Conservation (phyloP, 1,284 basidiomycete genomes). For the Sparassis latifolia region DNA sequence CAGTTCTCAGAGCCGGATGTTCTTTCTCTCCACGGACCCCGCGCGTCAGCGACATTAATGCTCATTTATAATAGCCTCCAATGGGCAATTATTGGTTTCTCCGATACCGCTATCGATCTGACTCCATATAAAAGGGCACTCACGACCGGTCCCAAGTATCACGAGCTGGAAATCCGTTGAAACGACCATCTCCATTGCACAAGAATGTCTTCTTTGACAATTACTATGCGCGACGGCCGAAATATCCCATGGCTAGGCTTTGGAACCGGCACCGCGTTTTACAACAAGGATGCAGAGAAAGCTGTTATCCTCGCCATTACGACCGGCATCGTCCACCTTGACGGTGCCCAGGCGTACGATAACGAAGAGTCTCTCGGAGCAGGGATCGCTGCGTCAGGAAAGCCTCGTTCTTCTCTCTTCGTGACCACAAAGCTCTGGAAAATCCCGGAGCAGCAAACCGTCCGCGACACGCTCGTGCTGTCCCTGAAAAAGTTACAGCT, state of each 20-base stretch:
- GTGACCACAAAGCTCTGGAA: constrained; percentile 58
- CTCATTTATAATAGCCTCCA: too few relatives aligned
- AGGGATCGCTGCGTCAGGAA: constrained; percentile 44
- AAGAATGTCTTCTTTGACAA: constrained; percentile 30
- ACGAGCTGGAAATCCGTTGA: too few relatives aligned
- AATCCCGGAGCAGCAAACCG: constrained; percentile 35
- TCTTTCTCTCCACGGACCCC: constrained; percentile 13
- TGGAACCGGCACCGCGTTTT: constrained; percentile 64
- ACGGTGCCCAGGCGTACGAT: constrained; percentile 61
- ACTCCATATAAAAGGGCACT: too few relatives aligned
- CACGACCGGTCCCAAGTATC: too few relatives aligned
- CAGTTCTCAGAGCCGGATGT: background rate
- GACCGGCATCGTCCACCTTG: constrained; percentile 62
- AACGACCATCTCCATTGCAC: too few relatives aligned
- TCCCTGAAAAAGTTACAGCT: constrained; percentile 57
- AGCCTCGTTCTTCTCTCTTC: constrained; percentile 50
- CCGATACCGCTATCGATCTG: too few relatives aligned
- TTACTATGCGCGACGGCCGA: constrained; percentile 55
- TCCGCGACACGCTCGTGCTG: constrained; percentile 43
- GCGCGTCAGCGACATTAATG: background rate
- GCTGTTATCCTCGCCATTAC: constrained; percentile 48
- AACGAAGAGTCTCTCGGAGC: constrained; percentile 57
- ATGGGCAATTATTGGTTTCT: too few relatives aligned
- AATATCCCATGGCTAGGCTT: constrained; percentile 59
- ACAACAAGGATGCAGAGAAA: constrained; percentile 42